Evolutionary conservation across 192 early-diverging fungal genomes (phyloP), one percentile per base, ranked within the genome.

Genomic region (Dissophora ornata): DNA sequence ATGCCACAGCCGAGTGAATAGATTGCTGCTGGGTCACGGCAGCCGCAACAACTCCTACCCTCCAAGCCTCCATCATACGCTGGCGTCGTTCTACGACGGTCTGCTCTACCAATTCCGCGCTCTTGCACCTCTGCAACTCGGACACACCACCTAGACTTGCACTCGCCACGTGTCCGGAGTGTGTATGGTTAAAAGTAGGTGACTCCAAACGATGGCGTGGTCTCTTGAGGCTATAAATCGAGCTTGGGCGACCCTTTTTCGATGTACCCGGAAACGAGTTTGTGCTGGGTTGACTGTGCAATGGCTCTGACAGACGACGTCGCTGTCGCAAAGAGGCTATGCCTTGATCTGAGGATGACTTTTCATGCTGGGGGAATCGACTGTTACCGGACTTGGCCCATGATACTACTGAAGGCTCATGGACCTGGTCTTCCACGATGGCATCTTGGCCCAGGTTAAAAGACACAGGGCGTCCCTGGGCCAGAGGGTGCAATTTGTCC

Each of bases 61-160:
- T 54, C 81, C 81, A 82, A 0, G 68, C 67, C 42, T 82, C 81
- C 81, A 82, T 71, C 57, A 69, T 75, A 4, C 49, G 66, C 18
- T 82, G 67, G 24, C 81, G 70, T 42, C 71, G 56, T 25, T 77
- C 79, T 0, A 57, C 38, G 28, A 77, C 57, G 33, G 62, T 62
- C 26, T 67, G 73, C 42, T 77, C 73, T 26, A 67, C 59, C 26
- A 62, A 7, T 40, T 77, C 73, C n/a, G 65, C 52, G 30, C 65
- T 77, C 59, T 67, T 67, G 64, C 54, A 77, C 34, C 65, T 34
- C 21, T 67, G 73, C 18, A 67, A n/a, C 16, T 77, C 73, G 2
- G 71, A 50, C 21, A 67, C 41, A 18, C 45, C 36, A 0, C 52
- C 65, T 6, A 54, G 16, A 49, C 73, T 67, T 6, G 50, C 36